Evolutionary conservation across 208 protist genomes (phyloP).

Genomic region (Trypanosoma vivax): DNA sequence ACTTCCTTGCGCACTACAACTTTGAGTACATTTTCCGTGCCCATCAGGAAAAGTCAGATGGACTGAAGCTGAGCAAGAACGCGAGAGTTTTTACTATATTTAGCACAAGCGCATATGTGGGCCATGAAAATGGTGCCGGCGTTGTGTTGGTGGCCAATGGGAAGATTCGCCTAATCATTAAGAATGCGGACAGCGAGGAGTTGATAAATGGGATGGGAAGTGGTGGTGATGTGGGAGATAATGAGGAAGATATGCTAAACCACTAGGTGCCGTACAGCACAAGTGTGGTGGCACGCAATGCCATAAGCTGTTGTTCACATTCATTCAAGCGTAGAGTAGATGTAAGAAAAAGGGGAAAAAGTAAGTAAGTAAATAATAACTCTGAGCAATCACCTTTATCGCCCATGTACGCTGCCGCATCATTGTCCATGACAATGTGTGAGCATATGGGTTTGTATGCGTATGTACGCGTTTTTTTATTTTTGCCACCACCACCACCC

Average conservation of each 20-base stretch:
- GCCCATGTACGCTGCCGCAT: too few species aligned
- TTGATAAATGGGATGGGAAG: constrained; percentile 3
- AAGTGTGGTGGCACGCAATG: too few species aligned
- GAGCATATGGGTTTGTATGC: neutral
- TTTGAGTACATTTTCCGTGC: constrained; percentile 91
- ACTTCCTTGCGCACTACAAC: constrained; percentile 79
- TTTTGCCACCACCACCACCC: too few species aligned
- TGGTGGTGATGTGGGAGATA: constrained; percentile 11
- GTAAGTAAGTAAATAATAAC: neutral
- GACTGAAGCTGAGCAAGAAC: constrained; percentile 88
- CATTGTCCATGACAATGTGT: too few species aligned
- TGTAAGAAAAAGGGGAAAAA: neutral
- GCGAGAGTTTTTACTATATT: constrained; percentile 91
- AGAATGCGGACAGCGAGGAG: constrained; percentile 68
- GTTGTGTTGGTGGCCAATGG: constrained; percentile 85
- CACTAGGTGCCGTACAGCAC: too few species aligned
- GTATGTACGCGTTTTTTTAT: too few species aligned
- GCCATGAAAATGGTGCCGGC: constrained; percentile 87
- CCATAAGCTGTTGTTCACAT: too few species aligned
- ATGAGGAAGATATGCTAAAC: too few species aligned
- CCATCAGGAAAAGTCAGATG: constrained; percentile 90
- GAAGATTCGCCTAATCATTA: constrained; percentile 88
- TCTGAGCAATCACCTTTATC: neutral
- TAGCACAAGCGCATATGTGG: constrained; percentile 89
- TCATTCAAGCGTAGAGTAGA: neutral